Evolutionary conservation across 139 green algal genomes (phyloP).

Genomic region (Medakamo hakoo): DNA sequence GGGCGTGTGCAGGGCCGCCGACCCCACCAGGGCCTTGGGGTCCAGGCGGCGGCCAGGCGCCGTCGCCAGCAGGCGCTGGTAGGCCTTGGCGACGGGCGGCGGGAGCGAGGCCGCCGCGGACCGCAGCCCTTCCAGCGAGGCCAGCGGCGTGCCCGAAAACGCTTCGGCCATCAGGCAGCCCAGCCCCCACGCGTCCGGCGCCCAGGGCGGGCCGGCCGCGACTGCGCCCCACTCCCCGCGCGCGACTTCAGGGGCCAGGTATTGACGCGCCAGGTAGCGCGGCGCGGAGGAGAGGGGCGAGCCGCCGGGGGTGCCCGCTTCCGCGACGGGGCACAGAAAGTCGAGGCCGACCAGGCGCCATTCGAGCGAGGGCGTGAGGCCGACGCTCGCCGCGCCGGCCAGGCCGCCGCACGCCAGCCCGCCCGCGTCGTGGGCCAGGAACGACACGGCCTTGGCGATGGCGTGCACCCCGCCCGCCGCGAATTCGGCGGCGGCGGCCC

Average conservation of each 20-base stretch:
- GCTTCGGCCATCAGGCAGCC: constrained; percentile 87
- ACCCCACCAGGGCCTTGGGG: constrained; percentile 56
- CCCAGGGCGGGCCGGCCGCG: constrained; percentile 55
- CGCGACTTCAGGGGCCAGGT: constrained; percentile 76
- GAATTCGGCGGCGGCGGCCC: constrained; percentile 38
- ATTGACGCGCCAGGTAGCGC: constrained; percentile 58
- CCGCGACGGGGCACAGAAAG: constrained; percentile 58
- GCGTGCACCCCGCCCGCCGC: constrained; percentile 74
- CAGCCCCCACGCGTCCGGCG: constrained; percentile 92
- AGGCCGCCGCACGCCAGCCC: constrained; percentile 60
- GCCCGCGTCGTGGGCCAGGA: constrained; percentile 90
- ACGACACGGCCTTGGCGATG: constrained; percentile 75
- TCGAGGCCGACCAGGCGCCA: constrained; percentile 92
- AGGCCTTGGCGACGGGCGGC: constrained; percentile 45
- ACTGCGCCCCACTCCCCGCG: constrained; percentile 67
- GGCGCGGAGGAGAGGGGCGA: constrained; percentile 17
- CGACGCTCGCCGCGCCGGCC: constrained; percentile 65
- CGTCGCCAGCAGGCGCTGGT: constrained; percentile 74
- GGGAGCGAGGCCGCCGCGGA: constrained; percentile 21
- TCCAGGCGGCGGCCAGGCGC: constrained; percentile 60
- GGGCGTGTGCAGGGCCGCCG: constrained; percentile 73
- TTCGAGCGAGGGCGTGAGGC: constrained; percentile 80
- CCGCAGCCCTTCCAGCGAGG: constrained; percentile 55
- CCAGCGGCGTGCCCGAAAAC: constrained; percentile 36
- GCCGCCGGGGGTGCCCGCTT: not conserved